Conservation (phyloP, 2,329 filamentous ascomycete genomes). For the Aspergillus aculeatinus region DNA sequence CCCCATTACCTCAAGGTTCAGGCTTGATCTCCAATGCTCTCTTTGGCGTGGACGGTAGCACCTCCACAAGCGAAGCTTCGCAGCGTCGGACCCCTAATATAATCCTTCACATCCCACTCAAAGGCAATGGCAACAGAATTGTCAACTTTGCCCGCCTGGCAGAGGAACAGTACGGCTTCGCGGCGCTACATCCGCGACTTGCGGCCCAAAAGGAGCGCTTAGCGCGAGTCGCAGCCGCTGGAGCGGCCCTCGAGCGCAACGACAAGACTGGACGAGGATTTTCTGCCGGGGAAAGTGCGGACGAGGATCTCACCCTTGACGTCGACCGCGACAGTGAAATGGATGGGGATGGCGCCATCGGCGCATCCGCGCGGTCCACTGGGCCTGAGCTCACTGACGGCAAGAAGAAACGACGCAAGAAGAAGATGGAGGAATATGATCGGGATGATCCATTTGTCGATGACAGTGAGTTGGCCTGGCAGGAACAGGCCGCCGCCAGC, state of each 20-base stretch:
- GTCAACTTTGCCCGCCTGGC: slow-evolving; percentile 95
- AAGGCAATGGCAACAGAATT: slow-evolving; percentile 81
- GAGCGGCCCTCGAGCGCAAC: slow-evolving; percentile 77
- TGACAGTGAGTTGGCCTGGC: slow-evolving; percentile 92
- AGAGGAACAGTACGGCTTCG: slow-evolving; percentile 91
- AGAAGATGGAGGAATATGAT: slow-evolving; percentile 67
- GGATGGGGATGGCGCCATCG: slow-evolving; percentile 47
- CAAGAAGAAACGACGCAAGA: slow-evolving; percentile 73
- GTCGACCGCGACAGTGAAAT: slow-evolving; percentile 68
- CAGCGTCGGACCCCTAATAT: slow-evolving; percentile 67
- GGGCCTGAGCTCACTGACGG: slow-evolving; percentile 55
- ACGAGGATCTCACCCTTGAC: slow-evolving; percentile 83
- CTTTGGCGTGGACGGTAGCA: slow-evolving; percentile 54
- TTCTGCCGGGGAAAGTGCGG: slow-evolving; percentile 70
- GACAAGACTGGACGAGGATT: slow-evolving; percentile 67
- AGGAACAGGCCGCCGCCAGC: slow-evolving; percentile 89
- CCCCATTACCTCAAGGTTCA: slow-evolving; percentile 60
- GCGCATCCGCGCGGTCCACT: slow-evolving; percentile 53
- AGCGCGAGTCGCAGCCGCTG: slow-evolving; percentile 81
- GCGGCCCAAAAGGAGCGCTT: slow-evolving; percentile 86
- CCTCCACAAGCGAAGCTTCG: slow-evolving; percentile 39
- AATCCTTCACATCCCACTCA: slow-evolving; percentile 76
- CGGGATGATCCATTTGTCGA: slow-evolving; percentile 72
- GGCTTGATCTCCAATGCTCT: slow-evolving; percentile 63
- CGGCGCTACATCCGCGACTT: slow-evolving; percentile 85